Evolutionary conservation across 2,329 filamentous ascomycete genomes (phyloP), one percentile per base, ranked within the genome.

Genomic region (Neoascochyta sp.): DNA sequence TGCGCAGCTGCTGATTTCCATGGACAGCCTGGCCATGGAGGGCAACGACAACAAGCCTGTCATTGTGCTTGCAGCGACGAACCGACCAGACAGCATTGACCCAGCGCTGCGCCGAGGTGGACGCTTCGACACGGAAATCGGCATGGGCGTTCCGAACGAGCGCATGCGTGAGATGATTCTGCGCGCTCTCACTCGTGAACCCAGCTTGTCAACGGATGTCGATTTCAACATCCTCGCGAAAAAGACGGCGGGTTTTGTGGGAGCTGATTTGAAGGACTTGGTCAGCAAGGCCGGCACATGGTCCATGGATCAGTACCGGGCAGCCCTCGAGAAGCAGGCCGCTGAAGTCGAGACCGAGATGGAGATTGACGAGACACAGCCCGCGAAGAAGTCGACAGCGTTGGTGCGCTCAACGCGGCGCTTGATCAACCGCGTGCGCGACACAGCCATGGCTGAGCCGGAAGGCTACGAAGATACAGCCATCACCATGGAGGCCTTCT

Each of bases 51-150:
- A 79, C 3, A 86, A 86, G 54, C 83, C 84, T 2, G 86, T 96
- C 7, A 82, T 96, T 17, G 86, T 95, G 9, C 75, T 96, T 28
- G 92, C 89, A 1, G 92, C 92, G 3, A 95, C 90, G 0, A 95
- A 94, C 57, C 75, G 83, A 19, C 84, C 88, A 0, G 87, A 95
- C 52, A 87, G 83, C 47, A 70, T 98, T 19, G 87, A 96, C 52
- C 81, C 88, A 1, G 80, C 81, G 0, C 66, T 93, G 17, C 75
- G 82, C 49, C 75, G 81, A 60, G 81, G 77, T 31, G 89, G 83
- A 7, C 73, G 81, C 29, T 95, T 94, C 55, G 83, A 86, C 47
- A 81, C 79, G 36, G 89, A 88, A 50, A 83, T 95, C 45, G 88
- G 89, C 52, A 80, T 96, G 59, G 83, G 83, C 13, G 86, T 95